Percentiles rank a stretch among this genome's conserved stretches.
Conservation (phyloP, 2,329 filamentous ascomycete genomes). For the Cladobotryum protrusum region DNA sequence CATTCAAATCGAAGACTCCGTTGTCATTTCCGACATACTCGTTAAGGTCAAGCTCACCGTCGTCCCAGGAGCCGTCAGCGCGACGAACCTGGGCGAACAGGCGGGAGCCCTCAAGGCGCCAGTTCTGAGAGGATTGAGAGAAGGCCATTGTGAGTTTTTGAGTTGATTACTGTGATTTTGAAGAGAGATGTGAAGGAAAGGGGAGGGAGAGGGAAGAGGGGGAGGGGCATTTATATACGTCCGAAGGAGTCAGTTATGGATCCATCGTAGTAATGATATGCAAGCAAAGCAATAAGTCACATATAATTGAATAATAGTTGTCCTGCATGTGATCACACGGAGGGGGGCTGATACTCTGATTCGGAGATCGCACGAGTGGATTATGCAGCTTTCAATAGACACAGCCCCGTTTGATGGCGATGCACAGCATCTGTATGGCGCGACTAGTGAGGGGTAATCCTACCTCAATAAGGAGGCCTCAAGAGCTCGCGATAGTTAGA, state of each 20-base stretch:
- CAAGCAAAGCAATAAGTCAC: background rate
- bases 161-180: background rate
- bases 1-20: background rate
- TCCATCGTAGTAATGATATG: background rate
- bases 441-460: background rate
- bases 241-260: background rate
- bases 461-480: background rate
- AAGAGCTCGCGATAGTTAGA: background rate
- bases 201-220: no score
- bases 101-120: constrained; percentile 5
- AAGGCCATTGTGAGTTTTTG: constrained; percentile 2
- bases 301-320: background rate
- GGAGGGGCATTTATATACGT: background rate
- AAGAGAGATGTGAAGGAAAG: background rate
- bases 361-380: background rate
- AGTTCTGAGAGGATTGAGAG: constrained; percentile 2
- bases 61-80: background rate
- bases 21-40: constrained; percentile 5
- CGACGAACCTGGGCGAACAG: constrained; percentile 1
- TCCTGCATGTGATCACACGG: background rate
- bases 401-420: background rate
- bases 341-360: background rate
- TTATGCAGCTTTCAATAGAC: background rate
- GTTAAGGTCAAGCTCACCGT: constrained; percentile 2
- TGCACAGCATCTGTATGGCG: background rate